phyloP scores from a whole-genome alignment of 2,329 filamentous ascomycete genomes.

The Stachybotrys chartarum region DNA sequence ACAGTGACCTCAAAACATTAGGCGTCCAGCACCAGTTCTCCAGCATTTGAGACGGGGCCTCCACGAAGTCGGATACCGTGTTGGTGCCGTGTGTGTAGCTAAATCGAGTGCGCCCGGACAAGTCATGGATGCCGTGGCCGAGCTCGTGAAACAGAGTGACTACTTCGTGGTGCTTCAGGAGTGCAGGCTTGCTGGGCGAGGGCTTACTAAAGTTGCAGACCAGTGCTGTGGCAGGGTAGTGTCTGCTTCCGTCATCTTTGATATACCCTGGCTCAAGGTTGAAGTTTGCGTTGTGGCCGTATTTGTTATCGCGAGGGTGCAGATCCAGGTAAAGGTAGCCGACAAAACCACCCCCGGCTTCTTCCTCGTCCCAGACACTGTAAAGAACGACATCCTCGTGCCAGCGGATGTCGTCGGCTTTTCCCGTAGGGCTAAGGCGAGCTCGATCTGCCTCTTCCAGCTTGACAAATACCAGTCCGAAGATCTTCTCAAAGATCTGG shows the following conservation, averaged over 20 bases:
- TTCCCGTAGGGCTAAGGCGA: conserved; percentile 57
- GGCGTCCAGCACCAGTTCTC: conserved; percentile 73
- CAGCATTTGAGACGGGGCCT: conserved; percentile 66
- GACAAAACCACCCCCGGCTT: conserved; percentile 64
- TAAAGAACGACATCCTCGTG: conserved; percentile 79
- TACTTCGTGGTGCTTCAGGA: conserved; percentile 78
- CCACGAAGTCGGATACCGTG: conserved; percentile 62
- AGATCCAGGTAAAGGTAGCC: conserved; percentile 81
- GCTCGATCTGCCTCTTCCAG: conserved; percentile 59
- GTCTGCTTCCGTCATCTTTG: conserved; percentile 58
- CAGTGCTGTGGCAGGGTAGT: conserved; percentile 71
- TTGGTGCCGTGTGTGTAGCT: conserved; percentile 62
- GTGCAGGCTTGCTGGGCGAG: conserved; percentile 65
- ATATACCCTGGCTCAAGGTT: conserved; percentile 68
- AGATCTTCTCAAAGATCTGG: conserved; percentile 74
- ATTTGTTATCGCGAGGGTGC: conserved; percentile 74
- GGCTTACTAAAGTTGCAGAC: conserved; percentile 86
- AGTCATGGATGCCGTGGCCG: conserved; percentile 64
- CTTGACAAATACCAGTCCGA: conserved; percentile 73
- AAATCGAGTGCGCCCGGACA: conserved; percentile 55
- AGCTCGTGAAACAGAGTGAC: conserved; percentile 77
- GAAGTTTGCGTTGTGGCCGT: conserved; percentile 81
- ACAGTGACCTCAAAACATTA: conserved; percentile 57
- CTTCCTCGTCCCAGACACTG: conserved; percentile 73
- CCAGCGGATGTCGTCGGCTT: conserved; percentile 68